Base-by-base conservation (phyloP, 495 filamentous ascomycete species). In the Neurospora terricola region DNA sequence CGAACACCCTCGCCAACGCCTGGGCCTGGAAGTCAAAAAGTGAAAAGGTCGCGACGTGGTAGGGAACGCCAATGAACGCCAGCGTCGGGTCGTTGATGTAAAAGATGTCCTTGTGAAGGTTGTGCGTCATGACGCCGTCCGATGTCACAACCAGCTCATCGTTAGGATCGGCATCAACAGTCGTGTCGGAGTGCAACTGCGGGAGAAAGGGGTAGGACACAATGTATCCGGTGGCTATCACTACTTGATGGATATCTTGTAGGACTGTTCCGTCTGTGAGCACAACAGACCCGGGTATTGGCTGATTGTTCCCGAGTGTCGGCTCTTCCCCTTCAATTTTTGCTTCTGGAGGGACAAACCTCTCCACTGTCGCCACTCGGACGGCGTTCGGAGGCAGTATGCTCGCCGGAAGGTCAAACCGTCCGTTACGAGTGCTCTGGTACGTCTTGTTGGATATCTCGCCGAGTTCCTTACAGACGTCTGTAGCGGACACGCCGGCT, bases 21-120 rank as follows among this genome's bases (percentile, higher is more conserved):
- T 90, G 88, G 4, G 88, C 88, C 73, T 92, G 90, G 75, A 89
- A 89, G 74, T 92, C 90, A 70, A 90, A 91, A 9, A 90, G 80
- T 0, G 89, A 87, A 72, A 91, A 92, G 0, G 89, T 89, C 0
- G 88, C 88, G 0, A 86, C 87, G 66, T 89, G 85, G 77, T 88
- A 89, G 0, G 89, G 86, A 0, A 90, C 83, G 1, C 90, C 90
- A 9, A 92, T 80, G 74, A 92, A 91, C 0, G 84, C 84, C 16
- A 92, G 76, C 0, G 88, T 86, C 0, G 90, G 88, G 71, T 91
- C 89, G 0, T 86, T 84, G 59, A 91, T 91, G 75, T 90, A 92
- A 76, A 91, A 91, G 4, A 91, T 87, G 73, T 92, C 89, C 48
- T 87, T 86, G 79, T 91, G 87, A 5, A 92, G 74, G 75, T 93